Evolutionary conservation across 176 grass and related monocot genomes (phyloP), one percentile per base, ranked within the genome.

Genomic region (Avena sativa): DNA sequence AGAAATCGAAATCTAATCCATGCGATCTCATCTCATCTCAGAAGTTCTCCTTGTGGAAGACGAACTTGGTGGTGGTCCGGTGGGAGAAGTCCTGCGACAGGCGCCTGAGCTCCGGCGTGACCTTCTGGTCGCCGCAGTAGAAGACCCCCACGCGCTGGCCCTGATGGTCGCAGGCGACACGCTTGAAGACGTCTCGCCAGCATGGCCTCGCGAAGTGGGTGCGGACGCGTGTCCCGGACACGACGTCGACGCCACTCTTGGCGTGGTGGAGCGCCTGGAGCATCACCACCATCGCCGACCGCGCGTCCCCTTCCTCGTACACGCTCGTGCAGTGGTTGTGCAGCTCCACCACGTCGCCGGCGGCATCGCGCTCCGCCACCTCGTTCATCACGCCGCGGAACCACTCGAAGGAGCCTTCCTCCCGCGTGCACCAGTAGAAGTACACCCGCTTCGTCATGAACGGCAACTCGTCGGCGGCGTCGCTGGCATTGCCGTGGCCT

Each of bases 11-110:
- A 4, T 71, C 9, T 7, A 66, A 66, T 17, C 13, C 4, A 25
- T 20, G 7, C 15, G 52, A 55, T 4, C 15, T 6, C 21, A 34
- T 43, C 40, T 43, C 40, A 47, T 0, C 4, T 88, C 82, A 99
- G 81, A 99, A 99, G 84, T 99, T 99, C 87, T 99, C 97, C 91
- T 99, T 99, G 89, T 99, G 94, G 91, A 99, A 99, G 61, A 90
- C 85, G 71, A 99, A 99, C 83, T 96, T 99, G 47, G 97, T 99
- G 25, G 70, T 90, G 25, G 97, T 99, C 83, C 90, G 94, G 76
- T 90, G 94, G 0, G 94, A 96, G 86, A 96, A 99, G 63, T 99
- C 97, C 76, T 89, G 89, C 17, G 97, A 25, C 2, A 99, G 79
- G 0, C 86, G 79, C 0, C 97, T 82, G 47, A 99, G 83, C 86